Conservation (phyloP, 164 flowering plant genomes). For the Stephania japonica region DNA sequence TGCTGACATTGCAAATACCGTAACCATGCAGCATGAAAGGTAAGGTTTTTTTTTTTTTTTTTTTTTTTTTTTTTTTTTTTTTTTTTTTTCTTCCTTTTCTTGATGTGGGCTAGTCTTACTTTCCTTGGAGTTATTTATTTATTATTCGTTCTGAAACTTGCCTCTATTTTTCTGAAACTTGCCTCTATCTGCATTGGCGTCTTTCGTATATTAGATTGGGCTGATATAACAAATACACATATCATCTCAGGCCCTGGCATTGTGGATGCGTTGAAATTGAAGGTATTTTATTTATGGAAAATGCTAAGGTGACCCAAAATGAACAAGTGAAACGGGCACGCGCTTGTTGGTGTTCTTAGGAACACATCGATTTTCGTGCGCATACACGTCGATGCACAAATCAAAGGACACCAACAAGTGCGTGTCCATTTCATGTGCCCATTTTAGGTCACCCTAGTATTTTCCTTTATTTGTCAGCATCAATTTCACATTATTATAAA, state of each 20-base stretch:
- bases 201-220: constrained; percentile 88
- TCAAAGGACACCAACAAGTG: no score
- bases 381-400: no score
- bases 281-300: constrained; percentile 35
- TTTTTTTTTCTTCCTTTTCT: no score
- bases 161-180: no score
- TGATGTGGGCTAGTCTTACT: constrained; percentile 4
- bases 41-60: constrained; percentile 26
- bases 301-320: no score
- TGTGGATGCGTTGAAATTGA: constrained; percentile 87
- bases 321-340: no score
- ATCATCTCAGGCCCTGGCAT: constrained; percentile 95
- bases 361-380: no score
- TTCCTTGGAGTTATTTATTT: no score
- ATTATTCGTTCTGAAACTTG: neutral
- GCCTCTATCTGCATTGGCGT: constrained; percentile 57
- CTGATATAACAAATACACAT: constrained; percentile 92
- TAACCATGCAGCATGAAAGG: constrained; percentile 99
- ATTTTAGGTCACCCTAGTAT: no score
- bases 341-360: no score
- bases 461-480: neutral
- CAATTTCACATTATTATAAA: neutral
- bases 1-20: constrained; percentile 98
- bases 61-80: no score
- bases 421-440: no score